Percentiles rank a stretch among this genome's conserved stretches.
phyloP scores from a whole-genome alignment of 2,329 filamentous ascomycete species.

The Ophiostoma piceae region DNA sequence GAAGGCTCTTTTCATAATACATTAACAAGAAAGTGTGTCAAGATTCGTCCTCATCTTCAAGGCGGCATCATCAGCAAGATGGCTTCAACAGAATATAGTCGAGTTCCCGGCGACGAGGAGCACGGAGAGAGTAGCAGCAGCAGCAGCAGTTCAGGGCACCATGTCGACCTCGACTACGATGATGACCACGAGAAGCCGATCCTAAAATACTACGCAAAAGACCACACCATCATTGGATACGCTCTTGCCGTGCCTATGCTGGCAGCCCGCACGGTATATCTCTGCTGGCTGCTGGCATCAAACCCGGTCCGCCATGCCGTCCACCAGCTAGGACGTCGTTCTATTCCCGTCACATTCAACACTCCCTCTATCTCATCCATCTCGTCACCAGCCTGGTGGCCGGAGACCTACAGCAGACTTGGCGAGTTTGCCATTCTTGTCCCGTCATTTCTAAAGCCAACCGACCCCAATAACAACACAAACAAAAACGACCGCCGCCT shows the following conservation, averaged over 20 bases:
- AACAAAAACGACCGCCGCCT: constrained; percentile 14
- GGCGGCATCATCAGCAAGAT: background rate
- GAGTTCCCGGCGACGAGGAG: background rate
- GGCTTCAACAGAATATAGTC: background rate
- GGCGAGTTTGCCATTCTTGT: constrained; percentile 19
- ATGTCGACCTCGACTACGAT: background rate
- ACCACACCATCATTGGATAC: background rate
- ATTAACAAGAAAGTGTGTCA: too few relatives aligned
- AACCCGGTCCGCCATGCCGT: constrained; percentile 6
- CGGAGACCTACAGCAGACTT: constrained; percentile 7
- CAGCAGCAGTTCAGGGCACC: background rate
- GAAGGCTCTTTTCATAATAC: too few relatives aligned
- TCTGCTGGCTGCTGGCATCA: constrained; percentile 15
- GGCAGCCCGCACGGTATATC: background rate
- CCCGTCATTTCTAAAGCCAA: constrained; percentile 22
- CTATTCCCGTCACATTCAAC: background rate
- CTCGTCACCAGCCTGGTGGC: constrained; percentile 8
- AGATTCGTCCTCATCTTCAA: background rate
- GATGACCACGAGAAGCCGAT: background rate
- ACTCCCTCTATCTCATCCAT: background rate
- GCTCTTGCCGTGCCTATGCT: constrained; percentile 14
- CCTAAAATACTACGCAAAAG: background rate
- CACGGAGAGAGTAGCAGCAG: background rate
- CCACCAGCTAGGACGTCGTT: too few relatives aligned
- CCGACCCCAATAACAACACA: background rate